Percentiles rank a stretch among this genome's conserved stretches.
phyloP scores from a whole-genome alignment of 345 rosid species.

The Aethionema arabicum region DNA sequence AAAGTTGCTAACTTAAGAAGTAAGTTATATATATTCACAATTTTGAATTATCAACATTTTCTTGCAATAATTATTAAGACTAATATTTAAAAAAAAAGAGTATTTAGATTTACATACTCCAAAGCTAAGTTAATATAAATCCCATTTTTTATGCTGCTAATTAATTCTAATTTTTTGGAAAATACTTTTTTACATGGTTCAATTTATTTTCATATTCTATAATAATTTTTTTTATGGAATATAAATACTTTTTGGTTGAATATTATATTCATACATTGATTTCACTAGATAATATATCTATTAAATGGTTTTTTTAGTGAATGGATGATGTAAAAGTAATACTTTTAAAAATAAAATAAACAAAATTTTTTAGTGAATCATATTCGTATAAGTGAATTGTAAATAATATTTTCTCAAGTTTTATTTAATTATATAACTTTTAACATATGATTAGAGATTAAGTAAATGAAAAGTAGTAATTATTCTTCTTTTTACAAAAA shows the following conservation, averaged over 20 bases:
- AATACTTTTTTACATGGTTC: background rate
- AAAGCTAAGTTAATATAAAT: no score
- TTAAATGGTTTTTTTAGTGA: background rate
- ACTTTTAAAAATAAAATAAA: background rate
- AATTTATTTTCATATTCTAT: constrained; percentile 9
- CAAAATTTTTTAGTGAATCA: background rate
- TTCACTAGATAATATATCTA: no score
- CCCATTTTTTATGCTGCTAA: no score
- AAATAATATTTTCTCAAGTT: background rate
- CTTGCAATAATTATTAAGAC: no score
- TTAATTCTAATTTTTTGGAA: no score
- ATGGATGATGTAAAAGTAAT: background rate
- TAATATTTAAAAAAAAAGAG: no score
- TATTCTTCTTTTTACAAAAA: constrained; percentile 24
- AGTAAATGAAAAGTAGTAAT: constrained; percentile 31
- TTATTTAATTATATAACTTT: constrained; percentile 4
- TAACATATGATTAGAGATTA: constrained; percentile 27
- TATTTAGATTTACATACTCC: no score
- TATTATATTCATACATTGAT: background rate
- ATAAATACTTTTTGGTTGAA: background rate
- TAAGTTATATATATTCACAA: constrained; percentile 20
- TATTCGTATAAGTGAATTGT: constrained; percentile 9
- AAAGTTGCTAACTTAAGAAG: constrained; percentile 33
- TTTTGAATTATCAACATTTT: no score
- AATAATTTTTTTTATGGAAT: background rate